phyloP scores from a whole-genome alignment of 140 eudicot species.

The Cichorium intybus region DNA sequence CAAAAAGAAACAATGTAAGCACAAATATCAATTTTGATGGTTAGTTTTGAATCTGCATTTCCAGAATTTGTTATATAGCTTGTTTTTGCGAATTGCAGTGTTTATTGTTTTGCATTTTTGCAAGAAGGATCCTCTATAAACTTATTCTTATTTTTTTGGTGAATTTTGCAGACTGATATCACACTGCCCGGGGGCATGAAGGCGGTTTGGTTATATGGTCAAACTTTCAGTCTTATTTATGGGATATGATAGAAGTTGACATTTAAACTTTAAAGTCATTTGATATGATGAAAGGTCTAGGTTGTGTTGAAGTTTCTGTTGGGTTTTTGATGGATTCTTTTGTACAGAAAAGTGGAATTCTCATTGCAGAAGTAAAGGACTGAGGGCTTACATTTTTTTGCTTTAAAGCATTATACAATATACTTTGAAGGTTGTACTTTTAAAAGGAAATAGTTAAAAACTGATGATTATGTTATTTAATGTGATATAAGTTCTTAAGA shows the following conservation, averaged over 20 bases:
- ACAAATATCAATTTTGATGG: not conserved
- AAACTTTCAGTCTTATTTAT: not conserved
- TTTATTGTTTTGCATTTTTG: no score
- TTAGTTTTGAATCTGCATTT: no score
- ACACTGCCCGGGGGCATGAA: constrained; percentile 9
- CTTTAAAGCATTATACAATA: not conserved
- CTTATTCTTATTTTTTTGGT: no score
- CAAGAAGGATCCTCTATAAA: no score
- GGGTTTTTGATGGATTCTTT: not conserved
- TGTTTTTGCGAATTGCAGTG: no score
- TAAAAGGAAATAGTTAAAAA: not conserved
- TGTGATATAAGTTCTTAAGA: not conserved
- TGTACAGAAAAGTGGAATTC: not conserved
- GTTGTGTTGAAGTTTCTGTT: not conserved
- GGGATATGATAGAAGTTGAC: not conserved
- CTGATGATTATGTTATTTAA: not conserved
- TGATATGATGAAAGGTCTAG: not conserved
- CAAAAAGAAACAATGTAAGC: not conserved
- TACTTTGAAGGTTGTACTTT: not conserved
- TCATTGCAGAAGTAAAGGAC: not conserved
- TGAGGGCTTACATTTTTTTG: constrained; percentile 3
- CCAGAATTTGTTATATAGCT: no score
- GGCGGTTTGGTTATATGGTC: not conserved
- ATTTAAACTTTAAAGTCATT: constrained; percentile 13
- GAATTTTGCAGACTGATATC: constrained; percentile 20